Evolutionary conservation across 257 asterid genomes (phyloP).

Genomic region (Solanum piurae): DNA sequence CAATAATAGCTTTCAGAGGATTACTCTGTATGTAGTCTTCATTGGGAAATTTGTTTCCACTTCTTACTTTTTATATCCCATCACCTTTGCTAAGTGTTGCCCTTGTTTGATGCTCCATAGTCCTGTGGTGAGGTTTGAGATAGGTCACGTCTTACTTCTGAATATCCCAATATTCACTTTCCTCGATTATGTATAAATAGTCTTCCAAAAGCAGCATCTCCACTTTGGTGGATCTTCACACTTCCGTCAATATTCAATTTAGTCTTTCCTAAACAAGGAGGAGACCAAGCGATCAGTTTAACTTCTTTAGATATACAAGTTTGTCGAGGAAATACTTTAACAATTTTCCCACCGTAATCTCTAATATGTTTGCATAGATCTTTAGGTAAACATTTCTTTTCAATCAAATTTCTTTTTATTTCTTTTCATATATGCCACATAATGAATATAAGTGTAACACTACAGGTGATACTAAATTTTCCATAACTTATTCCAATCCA

Average conservation of each 20-base stretch:
- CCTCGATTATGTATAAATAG: not conserved
- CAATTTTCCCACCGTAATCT: not conserved
- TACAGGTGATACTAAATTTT: not conserved
- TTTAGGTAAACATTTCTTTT: not conserved
- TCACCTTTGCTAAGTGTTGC: not conserved
- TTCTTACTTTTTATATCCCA: not conserved
- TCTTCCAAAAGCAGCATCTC: not conserved
- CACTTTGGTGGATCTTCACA: not conserved
- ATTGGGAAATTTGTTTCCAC: not conserved
- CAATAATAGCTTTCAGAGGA: not conserved
- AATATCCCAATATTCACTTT: not conserved
- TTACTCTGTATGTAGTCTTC: not conserved
- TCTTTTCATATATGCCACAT: not conserved
- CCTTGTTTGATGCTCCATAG: not conserved
- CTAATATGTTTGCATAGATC: not conserved
- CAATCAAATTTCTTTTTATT: not conserved
- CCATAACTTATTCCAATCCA: not conserved
- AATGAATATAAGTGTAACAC: not conserved
- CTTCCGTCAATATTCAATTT: not conserved
- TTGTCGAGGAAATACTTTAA: not conserved
- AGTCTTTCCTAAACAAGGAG: not conserved
- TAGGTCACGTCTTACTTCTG: not conserved
- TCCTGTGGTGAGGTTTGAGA: not conserved
- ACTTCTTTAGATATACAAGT: not conserved
- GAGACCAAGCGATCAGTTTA: not conserved